phyloP scores from a whole-genome alignment of 192 early-diverging fungal species.

The Backusella luteola region DNA sequence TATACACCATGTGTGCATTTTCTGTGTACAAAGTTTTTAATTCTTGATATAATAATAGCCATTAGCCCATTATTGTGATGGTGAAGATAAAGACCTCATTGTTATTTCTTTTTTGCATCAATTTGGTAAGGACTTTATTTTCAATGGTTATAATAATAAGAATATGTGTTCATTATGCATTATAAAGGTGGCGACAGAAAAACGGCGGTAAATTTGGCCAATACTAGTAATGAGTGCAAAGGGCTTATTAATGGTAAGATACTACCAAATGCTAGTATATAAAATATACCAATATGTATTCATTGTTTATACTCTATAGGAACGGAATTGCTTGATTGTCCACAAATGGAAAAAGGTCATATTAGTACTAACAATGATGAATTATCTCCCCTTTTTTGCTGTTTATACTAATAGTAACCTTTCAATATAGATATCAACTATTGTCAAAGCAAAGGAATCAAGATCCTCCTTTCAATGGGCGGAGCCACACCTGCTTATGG shows the following conservation, averaged over 20 bases:
- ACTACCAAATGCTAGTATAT: background rate
- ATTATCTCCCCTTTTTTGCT: background rate
- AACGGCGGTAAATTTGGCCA: slow-evolving; percentile 21
- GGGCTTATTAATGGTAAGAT: slow-evolving; percentile 16
- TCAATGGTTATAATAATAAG: background rate
- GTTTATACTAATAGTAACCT: background rate
- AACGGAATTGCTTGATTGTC: slow-evolving; percentile 66
- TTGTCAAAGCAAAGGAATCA: slow-evolving; percentile 74
- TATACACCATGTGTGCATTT: background rate
- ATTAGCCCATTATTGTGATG: slow-evolving; percentile 19
- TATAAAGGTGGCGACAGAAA: background rate
- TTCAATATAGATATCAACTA: slow-evolving; percentile 51
- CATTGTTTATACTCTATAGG: slow-evolving; percentile 33
- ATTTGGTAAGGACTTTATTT: slow-evolving; percentile 7
- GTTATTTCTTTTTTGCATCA: slow-evolving; percentile 24
- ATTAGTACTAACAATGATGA: background rate
- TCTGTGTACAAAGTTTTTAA: background rate
- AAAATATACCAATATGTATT: slow-evolving; percentile 46
- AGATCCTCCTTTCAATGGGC: slow-evolving; percentile 66
- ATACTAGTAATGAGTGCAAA: slow-evolving; percentile 14
- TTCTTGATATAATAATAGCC: slow-evolving; percentile 3
- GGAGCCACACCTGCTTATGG: slow-evolving; percentile 65
- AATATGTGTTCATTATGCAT: background rate
- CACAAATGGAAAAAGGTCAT: slow-evolving; percentile 48
- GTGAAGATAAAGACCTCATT: slow-evolving; percentile 16